phyloP scores from a whole-genome alignment of 306 rosid genomes.

The Fragaria vesca region DNA sequence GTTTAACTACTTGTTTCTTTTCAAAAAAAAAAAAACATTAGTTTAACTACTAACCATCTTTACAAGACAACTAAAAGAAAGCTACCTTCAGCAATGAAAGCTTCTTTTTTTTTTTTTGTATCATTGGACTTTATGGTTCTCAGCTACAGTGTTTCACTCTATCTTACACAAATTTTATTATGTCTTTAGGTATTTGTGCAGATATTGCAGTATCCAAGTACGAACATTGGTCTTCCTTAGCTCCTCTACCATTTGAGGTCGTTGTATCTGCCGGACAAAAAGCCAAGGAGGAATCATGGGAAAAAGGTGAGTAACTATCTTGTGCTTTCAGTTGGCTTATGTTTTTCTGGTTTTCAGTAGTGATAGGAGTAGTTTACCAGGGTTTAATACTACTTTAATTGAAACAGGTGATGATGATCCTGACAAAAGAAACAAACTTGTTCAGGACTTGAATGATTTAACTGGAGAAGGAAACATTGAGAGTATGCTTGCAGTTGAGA shows the following conservation, averaged over 20 bases:
- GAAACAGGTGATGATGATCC: conserved; percentile 65
- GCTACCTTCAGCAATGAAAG: neutral
- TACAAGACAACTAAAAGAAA: neutral
- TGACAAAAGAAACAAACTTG: conserved; percentile 66
- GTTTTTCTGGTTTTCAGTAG: neutral
- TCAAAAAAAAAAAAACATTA: neutral
- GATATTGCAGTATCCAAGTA: conserved; percentile 87
- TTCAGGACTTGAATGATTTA: conserved; percentile 78
- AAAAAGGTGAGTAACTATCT: conserved; percentile 58
- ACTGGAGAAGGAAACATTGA: conserved; percentile 97
- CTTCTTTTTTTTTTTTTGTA: conserved; percentile 8
- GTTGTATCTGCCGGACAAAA: conserved; percentile 98
- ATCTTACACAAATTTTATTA: conserved; percentile 31
- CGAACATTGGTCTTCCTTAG: conserved; percentile 94
- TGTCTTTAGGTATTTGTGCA: conserved; percentile 77
- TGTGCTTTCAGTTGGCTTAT: conserved; percentile 18
- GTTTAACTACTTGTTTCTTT: neutral
- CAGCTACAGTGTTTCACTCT: conserved; percentile 15
- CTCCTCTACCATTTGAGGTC: conserved; percentile 98
- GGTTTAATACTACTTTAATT: conserved; percentile 27
- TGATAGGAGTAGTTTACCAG: conserved; percentile 3
- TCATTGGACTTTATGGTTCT: conserved; percentile 10
- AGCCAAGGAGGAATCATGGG: conserved; percentile 92
- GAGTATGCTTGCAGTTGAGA: conserved; percentile 95
- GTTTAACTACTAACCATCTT: neutral